phyloP scores from a whole-genome alignment of 2,329 filamentous ascomycete species.

The Clathrospora elynae region DNA sequence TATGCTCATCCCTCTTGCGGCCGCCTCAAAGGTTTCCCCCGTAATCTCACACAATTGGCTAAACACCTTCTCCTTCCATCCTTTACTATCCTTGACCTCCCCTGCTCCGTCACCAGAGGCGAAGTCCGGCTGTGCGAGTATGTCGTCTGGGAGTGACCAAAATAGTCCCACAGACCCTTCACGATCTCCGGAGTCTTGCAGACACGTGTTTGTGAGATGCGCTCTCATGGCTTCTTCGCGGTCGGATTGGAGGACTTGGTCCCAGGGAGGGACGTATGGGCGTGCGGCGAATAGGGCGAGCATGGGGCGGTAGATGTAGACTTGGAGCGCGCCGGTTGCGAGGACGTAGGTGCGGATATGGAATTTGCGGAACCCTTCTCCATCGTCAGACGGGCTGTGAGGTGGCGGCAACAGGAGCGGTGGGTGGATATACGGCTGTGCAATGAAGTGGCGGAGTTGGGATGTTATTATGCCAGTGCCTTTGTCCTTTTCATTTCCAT shows the following conservation, averaged over 20 bases:
- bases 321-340: constrained; percentile 74
- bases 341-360: constrained; percentile 93
- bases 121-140: constrained; percentile 25
- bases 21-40: constrained; percentile 82
- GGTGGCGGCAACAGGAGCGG: constrained; percentile 70
- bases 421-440: constrained; percentile 90
- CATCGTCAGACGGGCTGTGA: neutral
- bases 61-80: constrained; percentile 68
- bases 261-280: constrained; percentile 70
- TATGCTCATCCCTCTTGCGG: constrained; percentile 78
- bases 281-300: constrained; percentile 87
- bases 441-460: constrained; percentile 93
- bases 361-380: constrained; percentile 75
- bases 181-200: constrained; percentile 66
- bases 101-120: no score
- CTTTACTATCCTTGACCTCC: no score
- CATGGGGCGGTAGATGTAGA: constrained; percentile 90
- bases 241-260: constrained; percentile 19
- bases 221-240: constrained; percentile 61
- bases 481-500: no score
- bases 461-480: constrained; percentile 77
- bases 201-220: constrained; percentile 94
- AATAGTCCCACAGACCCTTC: constrained; percentile 74
- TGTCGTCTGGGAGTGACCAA: constrained; percentile 65
- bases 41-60: constrained; percentile 74